Percentiles rank a stretch among this genome's conserved stretches.
phyloP scores from a whole-genome alignment of 2,329 filamentous ascomycete species.

The Fusarium humuli region DNA sequence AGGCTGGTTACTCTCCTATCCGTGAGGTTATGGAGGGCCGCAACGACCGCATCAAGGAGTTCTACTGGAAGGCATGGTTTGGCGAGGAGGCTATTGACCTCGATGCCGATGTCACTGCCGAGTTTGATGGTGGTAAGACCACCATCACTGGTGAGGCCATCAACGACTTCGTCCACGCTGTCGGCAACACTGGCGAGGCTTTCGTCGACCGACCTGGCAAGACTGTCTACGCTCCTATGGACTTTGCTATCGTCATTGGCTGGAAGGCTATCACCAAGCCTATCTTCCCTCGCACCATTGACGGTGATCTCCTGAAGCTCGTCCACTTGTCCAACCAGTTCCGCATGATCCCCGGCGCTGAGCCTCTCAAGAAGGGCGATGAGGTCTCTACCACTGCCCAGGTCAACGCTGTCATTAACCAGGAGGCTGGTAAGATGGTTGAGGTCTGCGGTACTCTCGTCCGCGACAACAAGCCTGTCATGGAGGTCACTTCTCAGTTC shows the following conservation, averaged over 20 bases:
- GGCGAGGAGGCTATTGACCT: conserved; percentile 86
- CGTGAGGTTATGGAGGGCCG: conserved; percentile 95
- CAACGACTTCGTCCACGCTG: conserved; percentile 98
- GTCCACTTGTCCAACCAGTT: conserved; percentile 98
- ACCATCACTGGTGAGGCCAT: conserved; percentile 92
- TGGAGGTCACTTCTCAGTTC: conserved; percentile 99
- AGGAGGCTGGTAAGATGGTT: conserved; percentile 99
- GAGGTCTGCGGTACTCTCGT: conserved; percentile 98
- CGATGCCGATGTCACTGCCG: conserved; percentile 84
- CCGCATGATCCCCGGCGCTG: conserved; percentile 96
- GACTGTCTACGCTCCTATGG: conserved; percentile 95
- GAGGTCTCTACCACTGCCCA: conserved; percentile 92
- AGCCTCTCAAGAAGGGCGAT: conserved; percentile 95
- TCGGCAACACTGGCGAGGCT: conserved; percentile 96
- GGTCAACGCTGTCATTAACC: conserved; percentile 97
- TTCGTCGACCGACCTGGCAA: conserved; percentile 97
- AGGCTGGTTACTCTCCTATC: conserved; percentile 97
- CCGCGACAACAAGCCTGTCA: conserved; percentile 84
- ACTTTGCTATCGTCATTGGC: conserved; percentile 97
- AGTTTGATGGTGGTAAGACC: conserved; percentile 89
- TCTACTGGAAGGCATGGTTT: conserved; percentile 99
- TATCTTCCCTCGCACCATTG: conserved; percentile 96
- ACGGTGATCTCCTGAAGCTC: conserved; percentile 94
- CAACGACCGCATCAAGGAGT: conserved; percentile 99
- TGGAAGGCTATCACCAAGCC: conserved; percentile 99